Evolutionary conservation across 164 flowering plant species (phyloP), one percentile per base, ranked within the genome.

Genomic region (Aristolochia californica): DNA sequence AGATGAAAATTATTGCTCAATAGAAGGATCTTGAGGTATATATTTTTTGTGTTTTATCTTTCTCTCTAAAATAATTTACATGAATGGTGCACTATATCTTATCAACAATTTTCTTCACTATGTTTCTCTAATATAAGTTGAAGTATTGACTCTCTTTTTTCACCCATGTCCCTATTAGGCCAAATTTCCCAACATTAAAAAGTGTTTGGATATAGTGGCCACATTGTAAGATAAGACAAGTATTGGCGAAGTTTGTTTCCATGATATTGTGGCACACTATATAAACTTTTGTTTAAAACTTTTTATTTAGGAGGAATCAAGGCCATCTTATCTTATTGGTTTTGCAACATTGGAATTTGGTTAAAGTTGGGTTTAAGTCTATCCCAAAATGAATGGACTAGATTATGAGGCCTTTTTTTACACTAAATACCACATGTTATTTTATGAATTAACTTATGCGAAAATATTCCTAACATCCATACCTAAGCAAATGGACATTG

Each of bases 121-220:
- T 57, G 26, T 12, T 57, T n/a, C 40, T 20, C 14, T 24, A 45
- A 12, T 4, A n/a, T 7, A n/a, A 5, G 5, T 34, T 53, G 18
- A 1, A 17, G 10, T n/a, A 1, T 17, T 20, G 7, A 20, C n/a
- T 23, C 18, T 8, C n/a, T 30, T 1, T 24, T 56, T 18, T 30
- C 47, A 63, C 26, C 45, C 58, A 57, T 67, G 25, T 67, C 10
- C 16, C 56, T 58, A 20, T 68, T 79, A 88, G 96, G 96, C 89
- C 49, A 91, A 91, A 76, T 85, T 91, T 50, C 98, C 98, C 13
- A 96, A 91, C 69, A 88, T 91, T 53, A 87, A 83, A 77, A 93
- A 93, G 74, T 93, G 98, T 74, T 69, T 88, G 53, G 94, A 87
- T 64, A 75, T 87, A 15, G 97, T 89, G 63, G 78, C 83, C 23